Percentiles rank a stretch among this genome's conserved stretches.
Evolutionary conservation across 768 basidiomycete species (phyloP).

Genomic region (Sporobolomyces phaffii): DNA sequence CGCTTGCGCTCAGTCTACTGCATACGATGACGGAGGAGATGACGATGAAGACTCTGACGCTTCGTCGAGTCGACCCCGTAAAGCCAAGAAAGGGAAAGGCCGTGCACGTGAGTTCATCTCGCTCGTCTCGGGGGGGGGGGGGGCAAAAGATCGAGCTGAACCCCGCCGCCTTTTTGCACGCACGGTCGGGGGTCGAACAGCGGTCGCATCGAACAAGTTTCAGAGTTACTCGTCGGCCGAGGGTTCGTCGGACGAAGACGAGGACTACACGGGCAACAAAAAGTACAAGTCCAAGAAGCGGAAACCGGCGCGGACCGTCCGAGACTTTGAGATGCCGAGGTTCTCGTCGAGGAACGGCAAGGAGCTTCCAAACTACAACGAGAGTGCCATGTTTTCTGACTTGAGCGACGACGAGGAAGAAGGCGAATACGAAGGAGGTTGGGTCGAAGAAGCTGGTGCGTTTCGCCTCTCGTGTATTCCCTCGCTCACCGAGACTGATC

Average conservation of each 20-base stretch:
- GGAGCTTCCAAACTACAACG: slow-evolving; percentile 43
- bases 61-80: slow-evolving; percentile 4
- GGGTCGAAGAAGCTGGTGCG: slow-evolving; percentile 25
- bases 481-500: background rate
- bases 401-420: slow-evolving; percentile 41
- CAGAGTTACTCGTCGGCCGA: slow-evolving; percentile 18
- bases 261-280: slow-evolving; percentile 28
- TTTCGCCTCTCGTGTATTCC: background rate
- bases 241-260: slow-evolving; percentile 24
- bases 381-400: slow-evolving; percentile 35
- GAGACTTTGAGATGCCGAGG: slow-evolving; percentile 35
- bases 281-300: slow-evolving; percentile 47
- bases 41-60: slow-evolving; percentile 32
- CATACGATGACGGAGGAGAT: slow-evolving; percentile 8
- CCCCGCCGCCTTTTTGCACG: background rate
- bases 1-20: background rate
- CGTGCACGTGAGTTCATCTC: slow-evolving; percentile 20
- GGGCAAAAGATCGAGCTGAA: no score
- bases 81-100: slow-evolving; percentile 26
- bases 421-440: slow-evolving; percentile 2
- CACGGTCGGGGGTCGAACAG: background rate
- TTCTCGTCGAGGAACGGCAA: slow-evolving; percentile 34
- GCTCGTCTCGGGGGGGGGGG: no score
- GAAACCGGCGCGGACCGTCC: slow-evolving; percentile 41
- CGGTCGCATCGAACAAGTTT: slow-evolving; percentile 1